Percentiles rank a stretch among this genome's conserved stretches.
These are phyloP conservation scores for Macrolepiota dolichaula DNA, from an alignment of 768 basidiomycete genomes.

Conservation along the genomic window DNA sequence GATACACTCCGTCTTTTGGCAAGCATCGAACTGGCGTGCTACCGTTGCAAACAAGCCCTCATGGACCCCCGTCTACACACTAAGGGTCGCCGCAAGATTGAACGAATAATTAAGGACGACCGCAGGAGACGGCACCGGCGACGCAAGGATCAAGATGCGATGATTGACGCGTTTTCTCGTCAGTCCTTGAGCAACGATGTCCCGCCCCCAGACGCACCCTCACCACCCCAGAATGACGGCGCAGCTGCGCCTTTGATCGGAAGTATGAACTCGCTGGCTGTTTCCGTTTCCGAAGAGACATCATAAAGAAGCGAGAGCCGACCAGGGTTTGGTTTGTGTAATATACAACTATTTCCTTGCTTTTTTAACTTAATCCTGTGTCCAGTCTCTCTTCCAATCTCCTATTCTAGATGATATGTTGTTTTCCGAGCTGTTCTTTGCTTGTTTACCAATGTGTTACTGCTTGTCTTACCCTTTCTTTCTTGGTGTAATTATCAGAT, in stretches of 20 bases:
- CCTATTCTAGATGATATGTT: constrained; percentile 18
- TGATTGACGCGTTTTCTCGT: constrained; percentile 76
- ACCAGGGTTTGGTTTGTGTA: constrained; percentile 6
- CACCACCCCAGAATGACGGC: background rate
- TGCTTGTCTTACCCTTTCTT: constrained; percentile 6
- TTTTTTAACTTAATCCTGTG: constrained; percentile 22
- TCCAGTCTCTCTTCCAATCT: constrained; percentile 7
- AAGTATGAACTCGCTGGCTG: constrained; percentile 9
- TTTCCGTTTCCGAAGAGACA: constrained; percentile 11
- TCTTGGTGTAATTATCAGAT: constrained; percentile 4
- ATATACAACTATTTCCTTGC: constrained; percentile 12
- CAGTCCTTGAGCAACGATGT: constrained; percentile 38
- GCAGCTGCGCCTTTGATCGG: constrained; percentile 6
- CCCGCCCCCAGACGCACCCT: background rate
- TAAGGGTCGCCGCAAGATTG: constrained; percentile 67
- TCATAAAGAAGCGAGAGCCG: constrained; percentile 15
- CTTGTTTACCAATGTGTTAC: constrained; percentile 3
- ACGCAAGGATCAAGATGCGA: constrained; percentile 79
- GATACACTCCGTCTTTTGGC: constrained; percentile 81
- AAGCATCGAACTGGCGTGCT: constrained; percentile 82
- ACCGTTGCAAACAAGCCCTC: constrained; percentile 67
- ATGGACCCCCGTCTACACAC: constrained; percentile 63
- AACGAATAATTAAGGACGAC: constrained; percentile 84
- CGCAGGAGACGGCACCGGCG: constrained; percentile 75
- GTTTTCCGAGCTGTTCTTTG: constrained; percentile 6